A percentile compares a stretch with the other conserved stretches of the same genome.
These are phyloP conservation scores for Colletotrichum sp. DNA, from an alignment of 2,329 filamentous ascomycete genomes.

Conservation along the genomic window DNA sequence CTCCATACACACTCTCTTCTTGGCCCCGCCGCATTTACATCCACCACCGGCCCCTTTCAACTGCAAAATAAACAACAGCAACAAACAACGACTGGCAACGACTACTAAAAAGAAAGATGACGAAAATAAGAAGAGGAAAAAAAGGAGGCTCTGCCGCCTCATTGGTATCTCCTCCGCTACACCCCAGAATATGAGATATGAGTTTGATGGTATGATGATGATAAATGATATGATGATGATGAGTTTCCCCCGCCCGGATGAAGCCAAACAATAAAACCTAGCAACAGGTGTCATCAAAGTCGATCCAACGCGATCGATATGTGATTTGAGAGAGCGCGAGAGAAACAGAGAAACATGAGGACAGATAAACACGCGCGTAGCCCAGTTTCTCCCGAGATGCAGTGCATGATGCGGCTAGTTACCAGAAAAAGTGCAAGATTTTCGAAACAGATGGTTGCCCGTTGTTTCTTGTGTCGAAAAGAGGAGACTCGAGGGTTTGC, in stretches of 20 bases:
- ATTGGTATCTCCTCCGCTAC: slow-evolving; percentile 21
- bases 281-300: neutral
- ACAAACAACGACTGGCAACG: neutral
- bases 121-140: neutral
- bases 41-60: neutral
- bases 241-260: neutral
- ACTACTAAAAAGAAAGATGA: neutral
- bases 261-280: neutral
- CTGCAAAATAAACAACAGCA: neutral
- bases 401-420: slow-evolving; percentile 4
- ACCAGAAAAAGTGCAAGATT: neutral
- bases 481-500: neutral
- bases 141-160: neutral
- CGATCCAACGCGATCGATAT: neutral
- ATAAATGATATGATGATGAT: neutral
- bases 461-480: neutral
- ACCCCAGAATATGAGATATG: neutral
- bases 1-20: neutral
- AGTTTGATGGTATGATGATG: neutral
- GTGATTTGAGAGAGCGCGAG: neutral
- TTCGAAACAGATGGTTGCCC: neutral
- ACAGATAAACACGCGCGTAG: neutral
- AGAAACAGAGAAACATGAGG: neutral
- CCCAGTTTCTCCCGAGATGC: slow-evolving; percentile 10
- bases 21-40: neutral